A percentile compares a stretch with the other conserved stretches of the same genome.
Evolutionary conservation across 495 filamentous ascomycete species (phyloP).

Genomic region (Trichocladium antarcticum): DNA sequence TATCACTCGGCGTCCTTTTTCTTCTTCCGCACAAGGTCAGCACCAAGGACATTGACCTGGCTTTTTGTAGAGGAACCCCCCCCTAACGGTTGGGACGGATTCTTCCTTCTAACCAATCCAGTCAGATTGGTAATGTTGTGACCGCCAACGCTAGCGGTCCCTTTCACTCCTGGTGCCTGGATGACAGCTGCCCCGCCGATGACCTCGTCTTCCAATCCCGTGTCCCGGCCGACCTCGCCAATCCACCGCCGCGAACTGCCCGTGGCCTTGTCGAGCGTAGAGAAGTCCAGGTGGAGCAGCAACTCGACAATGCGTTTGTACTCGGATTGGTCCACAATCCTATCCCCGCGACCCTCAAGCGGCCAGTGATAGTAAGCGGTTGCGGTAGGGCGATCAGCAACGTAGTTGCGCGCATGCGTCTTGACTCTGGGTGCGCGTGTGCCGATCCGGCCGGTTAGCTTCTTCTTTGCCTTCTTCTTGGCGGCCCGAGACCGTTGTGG

Average conservation of each 20-base stretch:
- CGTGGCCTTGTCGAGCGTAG: constrained; percentile 52
- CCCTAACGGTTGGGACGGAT: neutral
- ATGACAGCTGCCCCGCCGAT: constrained; percentile 24
- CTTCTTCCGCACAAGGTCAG: constrained; percentile 18
- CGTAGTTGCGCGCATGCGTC: constrained; percentile 33
- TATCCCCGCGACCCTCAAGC: constrained; percentile 51
- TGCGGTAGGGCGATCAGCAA: constrained; percentile 30
- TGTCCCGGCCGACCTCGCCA: constrained; percentile 33
- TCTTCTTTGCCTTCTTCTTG: constrained; percentile 31
- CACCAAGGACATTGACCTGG: constrained; percentile 21
- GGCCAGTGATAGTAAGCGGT: constrained; percentile 62
- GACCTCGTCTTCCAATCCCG: constrained; percentile 40
- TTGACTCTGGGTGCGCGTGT: constrained; percentile 47
- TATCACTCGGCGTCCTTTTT: constrained; percentile 2
- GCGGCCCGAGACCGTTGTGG: constrained; percentile 12
- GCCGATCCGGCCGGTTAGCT: constrained; percentile 42
- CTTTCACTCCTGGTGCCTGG: neutral
- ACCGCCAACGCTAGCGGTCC: neutral
- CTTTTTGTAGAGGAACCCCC: neutral
- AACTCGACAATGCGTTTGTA: constrained; percentile 71
- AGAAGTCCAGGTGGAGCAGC: constrained; percentile 78
- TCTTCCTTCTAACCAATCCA: constrained; percentile 32
- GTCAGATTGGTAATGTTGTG: constrained; percentile 26
- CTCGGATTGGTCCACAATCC: constrained; percentile 55
- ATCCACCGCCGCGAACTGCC: constrained; percentile 66